Evolutionary conservation across 371 early-diverging fungal genomes (phyloP), one percentile per base, ranked within the genome.

Genomic region (Mortierella sp.): DNA sequence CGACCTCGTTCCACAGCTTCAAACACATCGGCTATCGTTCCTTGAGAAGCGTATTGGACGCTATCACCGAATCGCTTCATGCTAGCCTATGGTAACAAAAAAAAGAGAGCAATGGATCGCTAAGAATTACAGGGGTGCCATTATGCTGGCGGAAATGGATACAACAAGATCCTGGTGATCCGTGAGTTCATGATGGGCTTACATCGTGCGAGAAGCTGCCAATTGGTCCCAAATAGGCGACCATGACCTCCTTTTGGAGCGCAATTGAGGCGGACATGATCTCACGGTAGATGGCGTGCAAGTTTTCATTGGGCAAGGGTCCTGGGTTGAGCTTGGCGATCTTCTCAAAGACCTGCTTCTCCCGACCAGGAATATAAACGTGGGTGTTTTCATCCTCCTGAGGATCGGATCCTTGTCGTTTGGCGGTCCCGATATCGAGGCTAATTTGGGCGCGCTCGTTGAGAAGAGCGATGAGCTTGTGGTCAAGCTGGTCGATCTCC

Each of bases 161-260:
- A 24, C 19, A 31, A 30, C 14, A 24, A 54, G n/a, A n/a, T n/a
- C n/a, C n/a, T n/a, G n/a, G n/a, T n/a, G n/a, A n/a, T n/a, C n/a
- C n/a, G n/a, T 10, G 34, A 4, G 10, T 34, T 34, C 34, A 7
- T 34, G 13, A 45, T 56, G 49, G 23, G 18, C 60, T 59, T 79
- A 78, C 87, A 67, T 95, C 93, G 73, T 96, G 94, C n/a, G 96
- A 88, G 81, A 93, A 96, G n/a, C 95, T 92, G 31, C 97, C 98
- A 2, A 87, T 84, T 5, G 98, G 97, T 5, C 98, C 98, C 14
- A 98, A 87, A 70, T 92, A 97, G 18, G 94, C 95, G 28, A 98
- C 87, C 6, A 88, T 83, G 9, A 91, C 86, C 21, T 94, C 90
- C 52, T 90, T 87, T 81, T 94, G 94, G 27, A 95, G 82, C 6